phyloP scores from a whole-genome alignment of 768 basidiomycete species.

The Mycena polygramma region DNA sequence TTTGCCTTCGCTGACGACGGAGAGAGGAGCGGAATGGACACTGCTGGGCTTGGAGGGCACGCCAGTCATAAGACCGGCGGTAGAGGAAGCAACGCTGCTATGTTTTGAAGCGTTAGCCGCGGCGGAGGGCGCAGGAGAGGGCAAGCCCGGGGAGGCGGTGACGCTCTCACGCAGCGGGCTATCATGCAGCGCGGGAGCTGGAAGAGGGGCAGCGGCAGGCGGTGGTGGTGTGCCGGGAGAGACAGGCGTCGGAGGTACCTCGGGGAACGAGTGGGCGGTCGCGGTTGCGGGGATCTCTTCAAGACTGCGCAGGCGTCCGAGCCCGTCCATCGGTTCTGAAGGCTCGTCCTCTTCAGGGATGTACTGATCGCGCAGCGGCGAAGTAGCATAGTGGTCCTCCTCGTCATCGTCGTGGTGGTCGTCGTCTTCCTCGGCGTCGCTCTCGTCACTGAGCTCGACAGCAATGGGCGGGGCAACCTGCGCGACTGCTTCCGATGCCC shows the following conservation, averaged over 20 bases:
- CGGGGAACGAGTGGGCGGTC: conserved; percentile 39
- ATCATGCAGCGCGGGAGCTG: conserved; percentile 42
- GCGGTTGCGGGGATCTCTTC: conserved; percentile 52
- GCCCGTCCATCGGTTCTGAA: conserved; percentile 41
- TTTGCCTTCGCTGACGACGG: conserved; percentile 36
- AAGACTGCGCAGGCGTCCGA: conserved; percentile 39
- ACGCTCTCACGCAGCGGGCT: conserved; percentile 48
- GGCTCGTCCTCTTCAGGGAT: conserved; percentile 83
- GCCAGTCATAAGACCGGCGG: conserved; percentile 11
- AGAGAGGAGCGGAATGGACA: conserved; percentile 41
- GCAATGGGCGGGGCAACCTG: conserved; percentile 71
- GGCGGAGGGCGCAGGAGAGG: conserved; percentile 41
- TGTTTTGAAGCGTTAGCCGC: conserved; percentile 53
- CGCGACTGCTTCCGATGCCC: conserved; percentile 45
- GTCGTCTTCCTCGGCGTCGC: conserved; percentile 74
- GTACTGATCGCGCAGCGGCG: conserved; percentile 62
- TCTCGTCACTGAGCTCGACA: conserved; percentile 84
- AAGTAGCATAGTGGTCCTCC: conserved; percentile 53
- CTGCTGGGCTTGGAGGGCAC: conserved; percentile 34
- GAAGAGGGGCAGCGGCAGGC: conserved; percentile 44
- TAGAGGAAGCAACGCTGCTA: conserved; percentile 51
- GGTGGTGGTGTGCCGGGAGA: conserved; percentile 46
- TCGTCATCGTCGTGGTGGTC: conserved; percentile 66
- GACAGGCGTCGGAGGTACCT: conserved; percentile 42
- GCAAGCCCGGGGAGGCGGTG: conserved; percentile 43